phyloP scores from a whole-genome alignment of 108 stramenopile genomes.

The Nannochloropsis gaditana region DNA sequence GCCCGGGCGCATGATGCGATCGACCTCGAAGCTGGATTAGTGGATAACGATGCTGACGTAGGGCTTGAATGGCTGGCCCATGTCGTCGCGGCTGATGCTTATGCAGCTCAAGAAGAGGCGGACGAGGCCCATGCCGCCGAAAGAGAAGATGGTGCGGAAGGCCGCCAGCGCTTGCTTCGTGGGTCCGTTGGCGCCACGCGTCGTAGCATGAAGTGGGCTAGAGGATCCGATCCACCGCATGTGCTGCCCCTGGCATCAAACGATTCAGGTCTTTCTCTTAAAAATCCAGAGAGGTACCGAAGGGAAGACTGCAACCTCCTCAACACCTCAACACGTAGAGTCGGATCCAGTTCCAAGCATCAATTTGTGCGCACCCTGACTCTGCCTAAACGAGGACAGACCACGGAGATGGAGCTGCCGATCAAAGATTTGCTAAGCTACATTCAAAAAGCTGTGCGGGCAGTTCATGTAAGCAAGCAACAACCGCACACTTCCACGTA shows the following conservation, averaged over 20 bases:
- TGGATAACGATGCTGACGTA: neutral
- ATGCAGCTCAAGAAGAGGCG: neutral
- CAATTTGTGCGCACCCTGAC: slow-evolving; percentile 16
- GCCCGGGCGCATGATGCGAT: too few relatives aligned
- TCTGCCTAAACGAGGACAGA: neutral
- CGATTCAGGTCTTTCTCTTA: too few relatives aligned
- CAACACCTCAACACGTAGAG: too few relatives aligned
- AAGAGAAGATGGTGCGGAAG: neutral
- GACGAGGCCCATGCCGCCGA: neutral
- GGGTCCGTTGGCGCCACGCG: neutral
- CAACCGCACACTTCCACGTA: neutral
- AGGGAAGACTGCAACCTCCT: too few relatives aligned
- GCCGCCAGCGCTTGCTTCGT: slow-evolving; percentile 1
- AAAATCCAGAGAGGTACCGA: too few relatives aligned
- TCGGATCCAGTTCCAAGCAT: neutral
- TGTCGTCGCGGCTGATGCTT: neutral
- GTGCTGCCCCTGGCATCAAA: too few relatives aligned
- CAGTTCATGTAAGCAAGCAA: neutral
- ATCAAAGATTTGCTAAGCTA: neutral
- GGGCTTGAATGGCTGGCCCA: neutral
- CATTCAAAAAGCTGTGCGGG: neutral
- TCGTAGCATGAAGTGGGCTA: neutral
- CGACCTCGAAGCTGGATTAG: too few relatives aligned
- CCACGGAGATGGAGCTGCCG: neutral
- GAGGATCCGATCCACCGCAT: too few relatives aligned